A percentile compares a stretch with the other conserved stretches of the same genome.
These are phyloP conservation scores for Zelonia costaricensis DNA, from an alignment of 208 protist species.

Conservation along the genomic window DNA sequence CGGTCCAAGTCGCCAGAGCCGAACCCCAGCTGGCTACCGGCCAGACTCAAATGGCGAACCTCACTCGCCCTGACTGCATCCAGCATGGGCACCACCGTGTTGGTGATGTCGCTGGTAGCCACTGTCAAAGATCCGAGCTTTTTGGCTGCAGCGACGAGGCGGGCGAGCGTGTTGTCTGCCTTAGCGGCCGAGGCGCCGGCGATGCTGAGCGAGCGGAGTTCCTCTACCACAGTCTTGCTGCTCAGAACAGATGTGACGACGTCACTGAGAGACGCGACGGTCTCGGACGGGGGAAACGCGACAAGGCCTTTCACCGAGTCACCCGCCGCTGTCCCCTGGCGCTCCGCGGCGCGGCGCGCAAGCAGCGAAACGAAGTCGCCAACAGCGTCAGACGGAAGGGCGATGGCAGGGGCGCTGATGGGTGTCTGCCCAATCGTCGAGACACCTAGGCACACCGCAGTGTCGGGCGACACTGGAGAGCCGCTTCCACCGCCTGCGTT, in stretches of 20 bases:
- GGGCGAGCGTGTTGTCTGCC: neutral
- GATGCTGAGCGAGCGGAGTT: neutral
- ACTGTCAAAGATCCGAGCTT: conserved; percentile 14
- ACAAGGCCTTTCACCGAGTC: conserved; percentile 6
- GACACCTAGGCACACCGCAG: conserved; percentile 6
- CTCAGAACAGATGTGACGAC: conserved; percentile 9
- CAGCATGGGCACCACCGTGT: conserved; percentile 12
- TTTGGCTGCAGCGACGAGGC: neutral
- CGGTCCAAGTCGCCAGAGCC: conserved; percentile 22
- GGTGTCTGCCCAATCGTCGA: neutral
- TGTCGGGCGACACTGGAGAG: neutral
- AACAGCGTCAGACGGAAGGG: conserved; percentile 14
- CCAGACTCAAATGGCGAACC: conserved; percentile 40
- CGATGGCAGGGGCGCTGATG: neutral
- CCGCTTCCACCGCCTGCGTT: neutral
- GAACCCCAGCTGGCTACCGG: conserved; percentile 55
- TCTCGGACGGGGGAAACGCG: conserved; percentile 4
- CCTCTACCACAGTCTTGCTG: conserved; percentile 13
- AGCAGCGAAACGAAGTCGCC: conserved; percentile 15
- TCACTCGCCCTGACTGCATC: conserved; percentile 21
- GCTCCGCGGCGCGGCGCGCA: conserved; percentile 12
- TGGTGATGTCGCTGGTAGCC: conserved; percentile 14
- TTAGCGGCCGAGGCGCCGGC: conserved; percentile 7
- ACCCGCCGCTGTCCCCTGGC: neutral
- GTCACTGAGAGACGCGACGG: conserved; percentile 9